Conservation (phyloP, 495 filamentous ascomycete genomes). For the Cercophora sp. region DNA sequence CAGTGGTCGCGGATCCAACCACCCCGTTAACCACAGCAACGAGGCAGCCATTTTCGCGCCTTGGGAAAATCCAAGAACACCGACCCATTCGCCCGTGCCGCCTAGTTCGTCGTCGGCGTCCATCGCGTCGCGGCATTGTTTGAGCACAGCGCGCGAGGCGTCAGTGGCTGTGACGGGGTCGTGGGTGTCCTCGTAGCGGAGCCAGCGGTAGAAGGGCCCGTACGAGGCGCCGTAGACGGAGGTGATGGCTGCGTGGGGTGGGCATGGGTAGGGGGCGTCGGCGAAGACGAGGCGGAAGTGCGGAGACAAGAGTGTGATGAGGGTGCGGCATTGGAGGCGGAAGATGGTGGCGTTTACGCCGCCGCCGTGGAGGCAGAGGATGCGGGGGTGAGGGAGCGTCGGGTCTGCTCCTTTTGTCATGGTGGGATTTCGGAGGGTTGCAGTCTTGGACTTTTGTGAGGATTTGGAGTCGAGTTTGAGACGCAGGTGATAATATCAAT, state of each 20-base stretch:
- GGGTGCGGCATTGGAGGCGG: constrained; percentile 24
- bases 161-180: neutral
- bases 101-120: neutral
- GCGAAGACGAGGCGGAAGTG: constrained; percentile 27
- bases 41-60: constrained; percentile 19
- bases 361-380: constrained; percentile 27
- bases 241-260: constrained; percentile 22
- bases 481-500: no score
- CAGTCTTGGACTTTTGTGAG: no score
- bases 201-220: constrained; percentile 23
- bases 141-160: neutral
- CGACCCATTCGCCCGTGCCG: constrained; percentile 12
- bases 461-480: no score
- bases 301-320: constrained; percentile 15
- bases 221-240: constrained; percentile 23
- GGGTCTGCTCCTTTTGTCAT: no score
- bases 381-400: neutral
- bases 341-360: constrained; percentile 27
- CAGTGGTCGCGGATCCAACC: neutral
- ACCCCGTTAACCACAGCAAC: neutral
- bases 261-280: constrained; percentile 12
- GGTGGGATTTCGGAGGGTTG: no score
- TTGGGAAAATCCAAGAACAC: constrained; percentile 30
- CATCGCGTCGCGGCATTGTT: neutral
- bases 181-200: constrained; percentile 10